A percentile compares a stretch with the other conserved stretches of the same genome.
These are phyloP conservation scores for Petunia axillaris DNA, from an alignment of 257 asterid species.

Conservation along the genomic window DNA sequence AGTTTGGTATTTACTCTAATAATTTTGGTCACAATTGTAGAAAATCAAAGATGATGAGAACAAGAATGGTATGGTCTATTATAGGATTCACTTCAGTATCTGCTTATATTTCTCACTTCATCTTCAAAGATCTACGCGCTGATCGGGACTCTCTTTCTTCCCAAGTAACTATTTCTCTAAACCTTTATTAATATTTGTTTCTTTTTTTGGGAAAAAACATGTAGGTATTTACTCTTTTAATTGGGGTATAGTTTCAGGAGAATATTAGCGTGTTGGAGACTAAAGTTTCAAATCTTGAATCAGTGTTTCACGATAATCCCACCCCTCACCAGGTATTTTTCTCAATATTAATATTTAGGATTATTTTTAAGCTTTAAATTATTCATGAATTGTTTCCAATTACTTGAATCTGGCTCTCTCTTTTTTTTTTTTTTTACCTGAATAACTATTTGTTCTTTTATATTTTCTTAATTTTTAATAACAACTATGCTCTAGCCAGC, in stretches of 20 bases:
- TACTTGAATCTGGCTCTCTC: neutral
- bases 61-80: conserved; percentile 63
- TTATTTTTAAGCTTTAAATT: too few species aligned
- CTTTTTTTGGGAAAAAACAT: neutral
- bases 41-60: conserved; percentile 52
- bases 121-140: conserved; percentile 57
- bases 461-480: too few species aligned
- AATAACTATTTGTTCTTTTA: too few species aligned
- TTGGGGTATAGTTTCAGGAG: conserved; percentile 45
- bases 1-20: neutral
- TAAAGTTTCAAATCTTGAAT: conserved; percentile 66
- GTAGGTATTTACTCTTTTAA: neutral
- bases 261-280: conserved; percentile 52
- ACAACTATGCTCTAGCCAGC: too few species aligned
- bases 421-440: too few species aligned
- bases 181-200: neutral
- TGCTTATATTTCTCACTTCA: conserved; percentile 57
- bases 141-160: conserved; percentile 56
- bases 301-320: conserved; percentile 36
- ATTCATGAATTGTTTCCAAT: neutral
- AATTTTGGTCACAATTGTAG: neutral
- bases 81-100: conserved; percentile 62
- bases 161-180: conserved; percentile 42
- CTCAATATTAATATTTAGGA: too few species aligned
- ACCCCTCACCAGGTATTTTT: conserved; percentile 43